Percentiles rank a stretch among this genome's conserved stretches.
These are phyloP conservation scores for Fusarium marasasianum DNA, from an alignment of 2,329 filamentous ascomycete species.

Conservation along the genomic window DNA sequence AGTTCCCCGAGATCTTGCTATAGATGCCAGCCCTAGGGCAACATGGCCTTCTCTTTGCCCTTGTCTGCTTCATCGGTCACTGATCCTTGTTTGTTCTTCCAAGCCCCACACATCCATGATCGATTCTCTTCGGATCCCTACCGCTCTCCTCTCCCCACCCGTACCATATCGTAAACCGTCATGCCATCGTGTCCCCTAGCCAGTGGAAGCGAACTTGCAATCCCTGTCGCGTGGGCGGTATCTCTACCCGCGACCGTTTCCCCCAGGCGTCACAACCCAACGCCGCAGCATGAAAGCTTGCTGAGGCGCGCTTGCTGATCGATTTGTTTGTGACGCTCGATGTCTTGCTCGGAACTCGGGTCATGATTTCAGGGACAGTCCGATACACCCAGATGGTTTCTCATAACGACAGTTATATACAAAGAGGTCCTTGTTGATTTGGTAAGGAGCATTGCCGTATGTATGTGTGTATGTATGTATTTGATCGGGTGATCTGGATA, in stretches of 20 bases:
- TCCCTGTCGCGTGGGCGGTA: constrained; percentile 32
- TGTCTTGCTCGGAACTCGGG: constrained; percentile 3
- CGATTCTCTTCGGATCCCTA: constrained; percentile 38
- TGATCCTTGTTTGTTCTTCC: constrained; percentile 31
- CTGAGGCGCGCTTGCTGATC: constrained; percentile 19
- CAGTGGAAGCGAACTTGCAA: constrained; percentile 39
- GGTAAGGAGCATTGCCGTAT: constrained; percentile 7
- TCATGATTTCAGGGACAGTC: not conserved
- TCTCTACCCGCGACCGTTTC: constrained; percentile 35
- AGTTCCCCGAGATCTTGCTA: constrained; percentile 19
- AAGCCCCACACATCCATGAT: constrained; percentile 38
- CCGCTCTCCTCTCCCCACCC: constrained; percentile 26
- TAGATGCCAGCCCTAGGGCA: constrained; percentile 30
- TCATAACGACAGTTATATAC: not conserved
- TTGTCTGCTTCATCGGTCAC: constrained; percentile 34
- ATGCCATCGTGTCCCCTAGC: constrained; percentile 30
- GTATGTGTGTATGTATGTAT: not conserved
- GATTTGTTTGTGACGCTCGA: constrained; percentile 2
- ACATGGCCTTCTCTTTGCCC: constrained; percentile 29
- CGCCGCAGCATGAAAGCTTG: constrained; percentile 21
- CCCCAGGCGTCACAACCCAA: constrained; percentile 19
- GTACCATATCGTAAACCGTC: constrained; percentile 37
- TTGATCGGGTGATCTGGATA: constrained; percentile 18
- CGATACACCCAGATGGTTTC: not conserved
- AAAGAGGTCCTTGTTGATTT: not conserved